Conservation (phyloP, 495 filamentous ascomycete genomes). For the Podospora pseudocomata region DNA sequence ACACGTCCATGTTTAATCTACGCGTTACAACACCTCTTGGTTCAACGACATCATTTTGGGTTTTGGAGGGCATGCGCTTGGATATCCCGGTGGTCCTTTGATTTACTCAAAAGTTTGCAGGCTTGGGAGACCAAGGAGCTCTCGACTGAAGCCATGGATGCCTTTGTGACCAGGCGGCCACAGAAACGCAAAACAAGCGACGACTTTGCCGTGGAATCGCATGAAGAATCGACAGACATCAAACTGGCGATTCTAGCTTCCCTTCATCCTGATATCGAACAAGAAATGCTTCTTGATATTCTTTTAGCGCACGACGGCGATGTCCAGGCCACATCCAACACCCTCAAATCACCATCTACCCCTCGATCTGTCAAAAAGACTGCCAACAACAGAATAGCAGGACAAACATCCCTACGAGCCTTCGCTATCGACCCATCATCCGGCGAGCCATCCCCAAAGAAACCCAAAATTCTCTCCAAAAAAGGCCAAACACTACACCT, state of each 20-base stretch:
- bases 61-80: not conserved
- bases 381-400: constrained; percentile 30
- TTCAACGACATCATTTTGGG: not conserved
- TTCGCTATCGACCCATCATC: constrained; percentile 42
- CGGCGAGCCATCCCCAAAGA: constrained; percentile 32
- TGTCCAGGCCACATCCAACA: constrained; percentile 57
- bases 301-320: constrained; percentile 75
- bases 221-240: constrained; percentile 75
- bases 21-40: not conserved
- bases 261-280: constrained; percentile 59
- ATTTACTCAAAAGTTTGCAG: not conserved
- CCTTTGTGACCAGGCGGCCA: constrained; percentile 37
- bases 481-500: constrained; percentile 82
- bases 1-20: not conserved
- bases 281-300: constrained; percentile 69
- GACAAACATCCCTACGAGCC: constrained; percentile 57
- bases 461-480: constrained; percentile 53
- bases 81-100: not conserved
- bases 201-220: constrained; percentile 19
- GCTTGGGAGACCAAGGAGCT: not conserved
- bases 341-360: constrained; percentile 44
- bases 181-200: constrained; percentile 41
- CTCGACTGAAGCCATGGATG: constrained; percentile 35
- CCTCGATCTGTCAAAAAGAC: constrained; percentile 13
- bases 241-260: constrained; percentile 83